Conservation (phyloP, 106 monocot species). For the Acanthochlamys bracteata region DNA sequence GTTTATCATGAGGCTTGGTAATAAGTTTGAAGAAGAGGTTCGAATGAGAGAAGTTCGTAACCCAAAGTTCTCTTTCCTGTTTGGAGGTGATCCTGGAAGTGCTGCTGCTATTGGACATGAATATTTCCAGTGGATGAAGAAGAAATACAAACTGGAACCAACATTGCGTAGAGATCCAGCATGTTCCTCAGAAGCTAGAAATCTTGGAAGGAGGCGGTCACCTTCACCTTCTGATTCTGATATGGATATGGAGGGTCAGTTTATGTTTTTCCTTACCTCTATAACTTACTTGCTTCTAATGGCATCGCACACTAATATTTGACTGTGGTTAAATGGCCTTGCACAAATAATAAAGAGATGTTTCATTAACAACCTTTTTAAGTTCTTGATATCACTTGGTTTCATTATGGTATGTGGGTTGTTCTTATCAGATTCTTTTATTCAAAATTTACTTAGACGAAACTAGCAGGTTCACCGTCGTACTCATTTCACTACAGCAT, state of each 20-base stretch:
- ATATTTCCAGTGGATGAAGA: constrained; percentile 57
- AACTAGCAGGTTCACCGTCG: no score
- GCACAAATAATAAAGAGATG: no score
- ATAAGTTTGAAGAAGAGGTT: constrained; percentile 36
- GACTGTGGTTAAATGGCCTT: no score
- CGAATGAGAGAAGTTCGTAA: constrained; percentile 38
- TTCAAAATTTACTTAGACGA: no score
- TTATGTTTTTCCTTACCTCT: neutral
- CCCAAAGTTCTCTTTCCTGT: constrained; percentile 42
- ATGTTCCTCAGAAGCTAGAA: constrained; percentile 8
- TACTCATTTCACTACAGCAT: no score
- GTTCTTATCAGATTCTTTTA: no score
- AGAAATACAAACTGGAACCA: constrained; percentile 21
- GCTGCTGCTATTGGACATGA: constrained; percentile 46
- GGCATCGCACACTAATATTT: neutral
- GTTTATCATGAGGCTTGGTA: constrained; percentile 34
- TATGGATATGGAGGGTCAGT: constrained; percentile 85
- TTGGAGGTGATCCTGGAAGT: constrained; percentile 53
- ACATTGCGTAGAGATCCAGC: neutral
- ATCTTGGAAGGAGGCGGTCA: constrained; percentile 3
- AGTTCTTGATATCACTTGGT: no score
- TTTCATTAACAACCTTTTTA: no score
- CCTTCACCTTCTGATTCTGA: constrained; percentile 51
- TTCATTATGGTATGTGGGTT: no score
- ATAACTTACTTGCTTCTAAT: neutral